These are phyloP conservation scores for Gentiana macrophylla DNA, from an alignment of 257 asterid genomes.

Conservation along the genomic window DNA sequence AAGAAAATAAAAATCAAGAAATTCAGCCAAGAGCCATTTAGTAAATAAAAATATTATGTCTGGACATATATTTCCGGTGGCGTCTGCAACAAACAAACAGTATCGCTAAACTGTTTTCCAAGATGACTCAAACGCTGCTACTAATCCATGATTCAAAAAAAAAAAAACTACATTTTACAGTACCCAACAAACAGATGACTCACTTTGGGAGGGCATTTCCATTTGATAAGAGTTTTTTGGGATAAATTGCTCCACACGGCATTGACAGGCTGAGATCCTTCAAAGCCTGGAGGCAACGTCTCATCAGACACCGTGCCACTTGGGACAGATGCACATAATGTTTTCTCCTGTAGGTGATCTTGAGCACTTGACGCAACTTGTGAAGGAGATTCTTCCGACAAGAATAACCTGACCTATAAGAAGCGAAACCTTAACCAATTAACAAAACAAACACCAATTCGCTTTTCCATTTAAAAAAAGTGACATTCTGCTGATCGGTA, in stretches of 20 bases:
- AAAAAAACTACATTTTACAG: not conserved
- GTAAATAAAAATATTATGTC: too few species aligned
- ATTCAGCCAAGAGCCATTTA: too few species aligned
- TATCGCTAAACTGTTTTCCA: too few species aligned
- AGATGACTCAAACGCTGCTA: too few species aligned
- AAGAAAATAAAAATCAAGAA: too few species aligned
- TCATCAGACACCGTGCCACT: slow-evolving; percentile 45
- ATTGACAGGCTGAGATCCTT: slow-evolving; percentile 47
- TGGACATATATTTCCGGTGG: too few species aligned
- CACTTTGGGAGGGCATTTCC: slow-evolving; percentile 74
- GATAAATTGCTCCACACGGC: slow-evolving; percentile 39
- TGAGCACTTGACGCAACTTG: slow-evolving; percentile 60
- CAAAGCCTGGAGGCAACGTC: slow-evolving; percentile 91
- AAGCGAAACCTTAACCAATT: not conserved
- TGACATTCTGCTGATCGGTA: too few species aligned
- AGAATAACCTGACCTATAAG: slow-evolving; percentile 62
- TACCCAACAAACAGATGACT: slow-evolving; percentile 14
- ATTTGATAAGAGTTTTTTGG: slow-evolving; percentile 58
- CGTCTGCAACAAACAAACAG: too few species aligned
- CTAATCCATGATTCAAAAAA: too few species aligned
- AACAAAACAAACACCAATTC: not conserved
- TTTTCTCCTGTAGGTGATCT: slow-evolving; percentile 83
- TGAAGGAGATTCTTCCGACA: slow-evolving; percentile 78
- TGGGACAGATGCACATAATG: slow-evolving; percentile 34
- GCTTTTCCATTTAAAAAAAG: too few species aligned